Conservation (phyloP, 2,329 filamentous ascomycete species). For the Sclerotinia spermophila region DNA sequence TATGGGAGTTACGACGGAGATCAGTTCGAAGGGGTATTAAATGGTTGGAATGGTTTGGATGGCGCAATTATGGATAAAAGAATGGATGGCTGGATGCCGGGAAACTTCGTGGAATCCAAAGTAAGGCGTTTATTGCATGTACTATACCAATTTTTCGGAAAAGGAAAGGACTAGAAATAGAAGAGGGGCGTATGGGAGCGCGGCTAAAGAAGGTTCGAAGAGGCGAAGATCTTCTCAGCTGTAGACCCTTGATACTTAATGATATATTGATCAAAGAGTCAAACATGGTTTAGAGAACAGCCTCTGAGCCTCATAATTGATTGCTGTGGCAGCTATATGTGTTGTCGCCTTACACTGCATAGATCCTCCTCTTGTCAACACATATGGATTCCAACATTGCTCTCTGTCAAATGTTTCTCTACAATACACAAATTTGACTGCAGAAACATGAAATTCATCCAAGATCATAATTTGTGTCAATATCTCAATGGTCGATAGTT, state of each 20-base stretch:
- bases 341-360: background rate
- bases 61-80: background rate
- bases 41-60: background rate
- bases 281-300: background rate
- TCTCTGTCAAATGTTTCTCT: background rate
- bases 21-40: background rate
- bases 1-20: background rate
- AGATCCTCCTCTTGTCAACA: background rate
- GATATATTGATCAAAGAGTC: too few species aligned
- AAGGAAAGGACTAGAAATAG: background rate
- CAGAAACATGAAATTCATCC: background rate
- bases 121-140: background rate
- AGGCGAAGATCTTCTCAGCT: background rate
- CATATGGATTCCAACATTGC: background rate
- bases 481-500: background rate
- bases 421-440: background rate
- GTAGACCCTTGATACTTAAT: background rate
- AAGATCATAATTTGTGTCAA: background rate
- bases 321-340: background rate
- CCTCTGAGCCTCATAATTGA: background rate
- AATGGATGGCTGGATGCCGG: background rate
- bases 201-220: background rate
- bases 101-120: background rate
- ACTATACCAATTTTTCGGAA: background rate
- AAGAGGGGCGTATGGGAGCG: too few species aligned